Conservation (phyloP, 768 basidiomycete species). For the Ramaria rubella region DNA sequence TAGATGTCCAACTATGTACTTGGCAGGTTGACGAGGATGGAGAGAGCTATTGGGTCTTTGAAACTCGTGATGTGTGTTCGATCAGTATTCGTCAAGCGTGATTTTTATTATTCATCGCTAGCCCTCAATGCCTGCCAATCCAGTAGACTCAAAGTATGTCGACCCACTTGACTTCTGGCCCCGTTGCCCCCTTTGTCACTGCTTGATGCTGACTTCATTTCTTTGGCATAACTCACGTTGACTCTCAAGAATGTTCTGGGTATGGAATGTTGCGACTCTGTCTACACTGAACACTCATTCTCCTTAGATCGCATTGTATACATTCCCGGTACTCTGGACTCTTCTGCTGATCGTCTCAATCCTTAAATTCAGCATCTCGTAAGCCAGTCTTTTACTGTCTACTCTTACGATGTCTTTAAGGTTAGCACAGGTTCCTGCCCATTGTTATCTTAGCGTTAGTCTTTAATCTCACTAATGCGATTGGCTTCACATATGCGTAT, state of each 20-base stretch:
- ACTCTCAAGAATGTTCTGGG: constrained; percentile 83
- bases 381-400: constrained; percentile 27
- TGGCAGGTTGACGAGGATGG: constrained; percentile 89
- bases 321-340: constrained; percentile 84
- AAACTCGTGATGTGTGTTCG: constrained; percentile 83
- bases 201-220: constrained; percentile 2
- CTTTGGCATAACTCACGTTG: constrained; percentile 4
- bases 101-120: constrained; percentile 24
- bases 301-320: constrained; percentile 75
- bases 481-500: constrained; percentile 94
- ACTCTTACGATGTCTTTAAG: constrained; percentile 3
- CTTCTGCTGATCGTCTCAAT: constrained; percentile 83
- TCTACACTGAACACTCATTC: constrained; percentile 5
- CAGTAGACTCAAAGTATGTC: constrained; percentile 76
- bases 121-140: constrained; percentile 85
- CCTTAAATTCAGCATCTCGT: constrained; percentile 85
- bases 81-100: neutral
- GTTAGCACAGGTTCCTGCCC: constrained; percentile 72
- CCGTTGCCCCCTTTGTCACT: no score
- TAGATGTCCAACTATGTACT: constrained; percentile 3
- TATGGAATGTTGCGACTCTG: constrained; percentile 29
- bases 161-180: no score
- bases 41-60: constrained; percentile 96
- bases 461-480: constrained; percentile 92
- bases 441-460: constrained; percentile 91